These are phyloP conservation scores for Fusarium nodosum DNA, from an alignment of 2,329 filamentous ascomycete genomes.

Conservation along the genomic window DNA sequence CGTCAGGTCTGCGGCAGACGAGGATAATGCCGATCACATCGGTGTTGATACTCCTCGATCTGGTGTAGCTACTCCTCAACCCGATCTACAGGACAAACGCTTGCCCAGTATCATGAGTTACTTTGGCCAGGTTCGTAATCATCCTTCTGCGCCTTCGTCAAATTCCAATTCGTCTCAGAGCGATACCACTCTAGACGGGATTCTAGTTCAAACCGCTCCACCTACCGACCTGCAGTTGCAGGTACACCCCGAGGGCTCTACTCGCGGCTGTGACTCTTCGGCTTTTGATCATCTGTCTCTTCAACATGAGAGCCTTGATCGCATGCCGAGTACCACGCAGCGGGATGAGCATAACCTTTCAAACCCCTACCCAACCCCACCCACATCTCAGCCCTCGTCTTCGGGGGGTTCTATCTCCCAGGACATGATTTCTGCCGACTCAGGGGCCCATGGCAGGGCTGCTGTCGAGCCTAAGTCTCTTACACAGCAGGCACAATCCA, in stretches of 20 bases:
- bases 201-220: slow-evolving; percentile 50
- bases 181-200: slow-evolving; percentile 45
- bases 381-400: slow-evolving; percentile 64
- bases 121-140: slow-evolving; percentile 99
- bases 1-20: slow-evolving; percentile 71
- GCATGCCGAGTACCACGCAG: slow-evolving; percentile 43
- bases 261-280: slow-evolving; percentile 40
- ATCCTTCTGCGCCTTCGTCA: slow-evolving; percentile 68
- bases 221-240: slow-evolving; percentile 51
- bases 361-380: slow-evolving; percentile 69
- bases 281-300: slow-evolving; percentile 44
- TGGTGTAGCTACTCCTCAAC: slow-evolving; percentile 91
- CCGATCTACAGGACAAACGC: slow-evolving; percentile 94
- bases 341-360: slow-evolving; percentile 45
- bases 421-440: slow-evolving; percentile 47
- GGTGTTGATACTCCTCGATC: slow-evolving; percentile 90
- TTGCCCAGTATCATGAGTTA: slow-evolving; percentile 96
- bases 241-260: slow-evolving; percentile 47
- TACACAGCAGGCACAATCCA: slow-evolving; percentile 40
- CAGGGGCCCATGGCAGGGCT: slow-evolving; percentile 45
- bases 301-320: slow-evolving; percentile 45
- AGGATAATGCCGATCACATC: slow-evolving; percentile 81
- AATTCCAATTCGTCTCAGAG: slow-evolving; percentile 58
- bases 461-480: slow-evolving; percentile 42
- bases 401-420: slow-evolving; percentile 52